Percentiles rank a stretch among this genome's conserved stretches.
phyloP scores from a whole-genome alignment of 345 rosid genomes.

The Gossypium stocksii region DNA sequence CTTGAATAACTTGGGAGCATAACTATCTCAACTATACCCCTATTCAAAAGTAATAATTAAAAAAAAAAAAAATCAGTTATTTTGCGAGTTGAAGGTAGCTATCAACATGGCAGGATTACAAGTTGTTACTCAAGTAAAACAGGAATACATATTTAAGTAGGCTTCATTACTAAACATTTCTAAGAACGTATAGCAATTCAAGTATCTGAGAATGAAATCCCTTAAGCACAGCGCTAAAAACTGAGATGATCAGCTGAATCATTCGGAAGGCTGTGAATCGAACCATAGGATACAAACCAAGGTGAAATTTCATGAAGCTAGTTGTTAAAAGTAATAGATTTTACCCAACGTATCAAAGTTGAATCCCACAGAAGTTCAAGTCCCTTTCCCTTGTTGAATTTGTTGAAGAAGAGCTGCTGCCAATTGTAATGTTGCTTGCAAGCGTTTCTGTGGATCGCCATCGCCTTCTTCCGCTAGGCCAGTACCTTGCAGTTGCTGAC shows the following conservation, averaged over 20 bases:
- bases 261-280: neutral
- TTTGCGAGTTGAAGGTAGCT: neutral
- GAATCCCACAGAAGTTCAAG: slow-evolving; percentile 7
- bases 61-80: neutral
- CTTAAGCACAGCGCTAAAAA: neutral
- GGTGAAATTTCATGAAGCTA: slow-evolving; percentile 2
- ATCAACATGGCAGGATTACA: slow-evolving; percentile 1
- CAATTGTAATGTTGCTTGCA: slow-evolving; percentile 86
- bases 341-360: neutral
- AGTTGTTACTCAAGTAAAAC: neutral
- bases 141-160: neutral
- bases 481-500: slow-evolving; percentile 36
- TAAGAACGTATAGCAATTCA: neutral
- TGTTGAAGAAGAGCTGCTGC: slow-evolving; percentile 97
- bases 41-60: too few species aligned
- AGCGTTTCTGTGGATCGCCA: slow-evolving; percentile 77
- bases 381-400: slow-evolving; percentile 78
- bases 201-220: neutral
- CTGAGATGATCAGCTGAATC: neutral
- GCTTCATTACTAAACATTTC: neutral
- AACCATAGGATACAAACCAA: neutral
- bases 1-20: too few species aligned
- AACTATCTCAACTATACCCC: too few species aligned
- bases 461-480: slow-evolving; percentile 53
- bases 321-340: neutral